phyloP scores from a whole-genome alignment of 2,329 filamentous ascomycete species.

The Xylaria sp. region DNA sequence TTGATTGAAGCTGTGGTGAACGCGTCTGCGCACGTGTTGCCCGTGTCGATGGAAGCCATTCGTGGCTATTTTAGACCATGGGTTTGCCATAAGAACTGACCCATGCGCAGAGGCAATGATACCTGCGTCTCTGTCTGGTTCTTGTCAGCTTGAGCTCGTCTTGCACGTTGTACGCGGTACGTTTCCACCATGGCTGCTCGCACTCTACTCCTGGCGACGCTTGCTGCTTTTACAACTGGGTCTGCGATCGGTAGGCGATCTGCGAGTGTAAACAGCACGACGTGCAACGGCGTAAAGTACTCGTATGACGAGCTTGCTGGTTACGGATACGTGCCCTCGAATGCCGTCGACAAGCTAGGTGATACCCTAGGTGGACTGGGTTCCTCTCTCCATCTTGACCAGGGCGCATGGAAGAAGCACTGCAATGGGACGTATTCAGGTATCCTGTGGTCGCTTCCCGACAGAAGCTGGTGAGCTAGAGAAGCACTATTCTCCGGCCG shows the following conservation, averaged over 20 bases:
- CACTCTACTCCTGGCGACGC: slow-evolving; percentile 9
- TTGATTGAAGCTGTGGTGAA: too few species aligned
- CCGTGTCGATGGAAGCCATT: too few species aligned
- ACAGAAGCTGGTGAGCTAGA: slow-evolving; percentile 65
- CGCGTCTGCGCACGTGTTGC: too few species aligned
- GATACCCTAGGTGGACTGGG: slow-evolving; percentile 73
- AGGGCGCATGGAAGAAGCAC: slow-evolving; percentile 60
- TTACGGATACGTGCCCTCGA: slow-evolving; percentile 64
- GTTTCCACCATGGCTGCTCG: slow-evolving; percentile 1
- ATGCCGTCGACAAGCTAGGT: slow-evolving; percentile 68
- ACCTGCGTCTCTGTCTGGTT: too few species aligned
- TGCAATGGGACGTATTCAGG: slow-evolving; percentile 62
- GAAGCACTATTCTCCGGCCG: not conserved
- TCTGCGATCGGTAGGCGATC: slow-evolving; percentile 14
- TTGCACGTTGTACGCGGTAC: too few species aligned
- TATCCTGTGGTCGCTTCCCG: slow-evolving; percentile 67
- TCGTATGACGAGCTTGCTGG: slow-evolving; percentile 71
- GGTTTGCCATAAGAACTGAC: too few species aligned
- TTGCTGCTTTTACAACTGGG: slow-evolving; percentile 18
- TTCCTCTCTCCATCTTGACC: slow-evolving; percentile 64
- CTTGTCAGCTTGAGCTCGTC: too few species aligned
- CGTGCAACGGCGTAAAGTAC: slow-evolving; percentile 66
- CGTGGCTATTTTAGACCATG: too few species aligned
- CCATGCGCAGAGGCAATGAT: too few species aligned
- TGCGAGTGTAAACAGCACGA: slow-evolving; percentile 37